Conservation (phyloP, 2,329 filamentous ascomycete genomes). For the Exophiala xenobiotica region DNA sequence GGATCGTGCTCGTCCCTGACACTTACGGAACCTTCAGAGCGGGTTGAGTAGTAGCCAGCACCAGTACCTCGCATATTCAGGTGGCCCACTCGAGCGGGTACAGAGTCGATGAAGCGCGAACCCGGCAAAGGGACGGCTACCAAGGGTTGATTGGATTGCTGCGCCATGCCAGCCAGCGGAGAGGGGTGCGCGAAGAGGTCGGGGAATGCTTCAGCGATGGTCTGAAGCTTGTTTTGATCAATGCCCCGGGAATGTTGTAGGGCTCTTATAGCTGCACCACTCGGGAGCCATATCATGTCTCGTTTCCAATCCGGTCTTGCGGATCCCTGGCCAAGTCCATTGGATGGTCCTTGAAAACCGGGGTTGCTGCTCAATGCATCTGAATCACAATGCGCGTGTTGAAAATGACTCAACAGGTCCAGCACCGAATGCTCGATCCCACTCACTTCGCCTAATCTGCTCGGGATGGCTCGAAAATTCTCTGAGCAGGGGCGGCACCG, state of each 20-base stretch:
- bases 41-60: slow-evolving; percentile 4
- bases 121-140: not conserved
- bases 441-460: slow-evolving; percentile 3
- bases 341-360: not conserved
- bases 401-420: slow-evolving; percentile 39
- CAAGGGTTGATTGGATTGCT: not conserved
- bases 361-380: slow-evolving; percentile 12
- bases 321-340: slow-evolving; percentile 27
- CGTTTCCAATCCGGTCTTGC: slow-evolving; percentile 55
- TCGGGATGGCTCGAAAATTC: not conserved
- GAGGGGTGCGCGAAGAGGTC: slow-evolving; percentile 37
- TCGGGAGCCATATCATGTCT: slow-evolving; percentile 62
- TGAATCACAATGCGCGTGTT: slow-evolving; percentile 39
- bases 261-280: slow-evolving; percentile 45
- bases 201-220: slow-evolving; percentile 54
- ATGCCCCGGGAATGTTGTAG: slow-evolving; percentile 56
- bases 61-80: not conserved
- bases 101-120: not conserved
- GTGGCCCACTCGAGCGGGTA: not conserved
- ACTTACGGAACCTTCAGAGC: slow-evolving; percentile 33
- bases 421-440: slow-evolving; percentile 26
- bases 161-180: slow-evolving; percentile 7
- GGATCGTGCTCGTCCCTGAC: slow-evolving; percentile 51
- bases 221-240: slow-evolving; percentile 55
- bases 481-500: slow-evolving; percentile 54